Evolutionary conservation across 352 stramenopile genomes (phyloP).

Genomic region (Globisporangium iwayamae): DNA sequence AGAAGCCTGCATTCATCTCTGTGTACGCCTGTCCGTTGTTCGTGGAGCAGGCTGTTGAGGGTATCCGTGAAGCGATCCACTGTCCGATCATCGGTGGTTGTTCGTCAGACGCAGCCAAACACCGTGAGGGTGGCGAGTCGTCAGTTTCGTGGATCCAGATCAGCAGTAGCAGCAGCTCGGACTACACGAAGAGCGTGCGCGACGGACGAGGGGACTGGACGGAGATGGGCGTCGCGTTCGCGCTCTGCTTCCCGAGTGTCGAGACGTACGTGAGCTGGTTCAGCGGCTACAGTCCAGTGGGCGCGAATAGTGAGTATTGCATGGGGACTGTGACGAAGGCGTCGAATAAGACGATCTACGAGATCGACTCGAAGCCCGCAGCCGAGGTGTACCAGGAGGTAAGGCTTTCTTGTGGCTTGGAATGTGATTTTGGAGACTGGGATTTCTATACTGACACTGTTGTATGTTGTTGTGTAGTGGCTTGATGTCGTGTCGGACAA

Average conservation of each 20-base stretch:
- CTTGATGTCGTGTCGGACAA: slow-evolving; percentile 77
- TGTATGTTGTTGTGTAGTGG: slow-evolving; percentile 35
- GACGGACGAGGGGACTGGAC: slow-evolving; percentile 73
- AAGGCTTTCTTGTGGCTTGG: slow-evolving; percentile 4
- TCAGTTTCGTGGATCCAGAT: slow-evolving; percentile 86
- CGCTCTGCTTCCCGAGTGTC: slow-evolving; percentile 80
- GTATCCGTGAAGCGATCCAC: slow-evolving; percentile 73
- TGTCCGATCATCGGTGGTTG: slow-evolving; percentile 83
- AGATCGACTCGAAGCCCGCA: slow-evolving; percentile 81
- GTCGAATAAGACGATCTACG: slow-evolving; percentile 82
- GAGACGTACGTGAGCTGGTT: slow-evolving; percentile 88
- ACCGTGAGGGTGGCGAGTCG: slow-evolving; percentile 53
- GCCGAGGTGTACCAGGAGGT: slow-evolving; percentile 83
- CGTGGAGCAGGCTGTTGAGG: slow-evolving; percentile 79
- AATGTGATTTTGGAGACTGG: background rate
- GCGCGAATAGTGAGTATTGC: slow-evolving; percentile 72
- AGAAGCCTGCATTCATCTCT: slow-evolving; percentile 77
- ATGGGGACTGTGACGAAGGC: slow-evolving; percentile 86
- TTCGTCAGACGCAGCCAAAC: slow-evolving; percentile 72
- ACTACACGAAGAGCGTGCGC: slow-evolving; percentile 75
- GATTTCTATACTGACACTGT: background rate
- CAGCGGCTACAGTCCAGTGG: slow-evolving; percentile 79
- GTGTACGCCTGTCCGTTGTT: slow-evolving; percentile 81
- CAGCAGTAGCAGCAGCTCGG: slow-evolving; percentile 75
- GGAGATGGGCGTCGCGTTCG: slow-evolving; percentile 80